Percentiles rank a stretch among this genome's conserved stretches.
phyloP scores from a whole-genome alignment of 768 basidiomycete species.

The Amanita jacksonii region DNA sequence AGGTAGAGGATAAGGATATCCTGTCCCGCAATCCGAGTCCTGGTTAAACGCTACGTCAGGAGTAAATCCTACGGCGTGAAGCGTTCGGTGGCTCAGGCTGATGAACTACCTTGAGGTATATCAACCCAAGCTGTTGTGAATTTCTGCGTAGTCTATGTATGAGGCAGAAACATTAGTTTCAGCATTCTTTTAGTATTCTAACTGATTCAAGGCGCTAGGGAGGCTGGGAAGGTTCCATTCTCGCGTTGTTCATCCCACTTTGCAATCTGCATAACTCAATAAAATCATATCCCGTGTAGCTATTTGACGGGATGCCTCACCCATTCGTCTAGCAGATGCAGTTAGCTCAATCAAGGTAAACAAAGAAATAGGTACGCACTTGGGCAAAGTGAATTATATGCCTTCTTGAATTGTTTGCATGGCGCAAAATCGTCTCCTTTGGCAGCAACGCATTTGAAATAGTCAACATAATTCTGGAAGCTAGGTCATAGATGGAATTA shows the following conservation, averaged over 20 bases:
- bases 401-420: conserved; percentile 97
- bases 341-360: conserved; percentile 1
- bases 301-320: conserved; percentile 38
- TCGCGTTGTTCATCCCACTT: conserved; percentile 97
- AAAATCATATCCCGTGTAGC: background rate
- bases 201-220: conserved; percentile 50
- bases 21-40: too few species aligned
- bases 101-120: too few species aligned
- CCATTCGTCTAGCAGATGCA: conserved; percentile 72
- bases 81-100: too few species aligned
- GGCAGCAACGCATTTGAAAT: conserved; percentile 94
- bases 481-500: conserved; percentile 24
- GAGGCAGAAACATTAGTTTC: background rate
- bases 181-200: background rate
- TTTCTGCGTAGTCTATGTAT: too few species aligned
- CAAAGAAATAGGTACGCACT: conserved; percentile 37
- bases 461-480: conserved; percentile 96
- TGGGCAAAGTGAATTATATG: conserved; percentile 94
- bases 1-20: too few species aligned
- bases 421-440: conserved; percentile 98
- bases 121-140: too few species aligned
- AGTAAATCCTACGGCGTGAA: too few species aligned
- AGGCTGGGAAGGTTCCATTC: conserved; percentile 85
- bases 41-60: too few species aligned
- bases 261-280: conserved; percentile 41